Evolutionary conservation across 345 rosid genomes (phyloP).

Genomic region (Streptanthus diversifolius): DNA sequence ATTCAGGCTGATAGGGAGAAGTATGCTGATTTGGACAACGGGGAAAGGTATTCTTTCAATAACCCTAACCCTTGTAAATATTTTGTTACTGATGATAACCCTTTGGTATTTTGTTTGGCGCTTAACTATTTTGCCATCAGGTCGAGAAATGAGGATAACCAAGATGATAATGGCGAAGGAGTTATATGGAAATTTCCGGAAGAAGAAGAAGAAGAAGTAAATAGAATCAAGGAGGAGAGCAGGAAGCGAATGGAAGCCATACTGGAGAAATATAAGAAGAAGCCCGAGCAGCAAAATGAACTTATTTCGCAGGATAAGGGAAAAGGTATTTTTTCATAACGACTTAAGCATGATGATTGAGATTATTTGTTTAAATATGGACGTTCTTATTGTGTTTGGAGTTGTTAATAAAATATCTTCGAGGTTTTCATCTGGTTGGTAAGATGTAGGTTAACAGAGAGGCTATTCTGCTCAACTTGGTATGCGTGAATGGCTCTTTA

Average conservation of each 20-base stretch:
- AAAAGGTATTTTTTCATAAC: slow-evolving; percentile 42
- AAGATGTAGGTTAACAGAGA: neutral
- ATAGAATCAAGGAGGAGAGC: slow-evolving; percentile 87
- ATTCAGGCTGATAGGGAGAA: slow-evolving; percentile 38
- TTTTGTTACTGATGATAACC: neutral
- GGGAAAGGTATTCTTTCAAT: slow-evolving; percentile 43
- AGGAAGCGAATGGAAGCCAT: slow-evolving; percentile 80
- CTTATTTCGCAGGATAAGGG: slow-evolving; percentile 30
- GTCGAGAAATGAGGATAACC: slow-evolving; percentile 54
- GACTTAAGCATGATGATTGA: neutral
- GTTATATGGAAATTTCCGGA: slow-evolving; percentile 57
- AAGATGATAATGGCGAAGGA: slow-evolving; percentile 63
- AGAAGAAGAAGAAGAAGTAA: slow-evolving; percentile 81
- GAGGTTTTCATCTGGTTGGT: neutral
- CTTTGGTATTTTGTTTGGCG: neutral
- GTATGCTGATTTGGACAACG: slow-evolving; percentile 29
- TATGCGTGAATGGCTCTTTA: neutral
- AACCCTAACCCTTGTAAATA: neutral
- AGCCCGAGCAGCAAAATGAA: slow-evolving; percentile 48
- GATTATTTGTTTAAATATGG: slow-evolving; percentile 6
- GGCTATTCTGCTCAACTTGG: neutral
- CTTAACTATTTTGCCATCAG: slow-evolving; percentile 20
- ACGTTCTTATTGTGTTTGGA: neutral
- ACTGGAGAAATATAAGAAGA: slow-evolving; percentile 63
- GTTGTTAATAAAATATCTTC: neutral